A percentile compares a stretch with the other conserved stretches of the same genome.
phyloP scores from a whole-genome alignment of 2,329 filamentous ascomycete genomes.

The Lachnellula occidentalis region DNA sequence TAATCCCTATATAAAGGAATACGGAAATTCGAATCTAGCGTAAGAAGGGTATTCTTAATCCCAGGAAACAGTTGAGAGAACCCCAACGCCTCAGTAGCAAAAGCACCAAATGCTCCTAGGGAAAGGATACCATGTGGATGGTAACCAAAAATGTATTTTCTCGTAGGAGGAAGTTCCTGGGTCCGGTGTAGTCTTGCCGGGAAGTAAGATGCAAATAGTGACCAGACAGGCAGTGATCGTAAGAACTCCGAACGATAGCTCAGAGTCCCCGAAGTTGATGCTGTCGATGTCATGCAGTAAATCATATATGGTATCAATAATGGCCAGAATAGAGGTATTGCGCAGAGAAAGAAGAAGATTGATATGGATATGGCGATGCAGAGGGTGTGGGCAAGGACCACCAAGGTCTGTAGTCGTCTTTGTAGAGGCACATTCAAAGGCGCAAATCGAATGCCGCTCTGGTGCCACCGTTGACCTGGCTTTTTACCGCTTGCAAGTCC shows the following conservation, averaged over 20 bases:
- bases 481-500: slow-evolving; percentile 26
- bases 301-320: slow-evolving; percentile 70
- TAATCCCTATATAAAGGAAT: slow-evolving; percentile 94
- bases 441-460: slow-evolving; percentile 69
- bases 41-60: slow-evolving; percentile 89
- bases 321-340: slow-evolving; percentile 90
- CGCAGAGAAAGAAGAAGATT: slow-evolving; percentile 84
- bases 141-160: slow-evolving; percentile 96
- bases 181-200: slow-evolving; percentile 85
- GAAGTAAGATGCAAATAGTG: slow-evolving; percentile 86
- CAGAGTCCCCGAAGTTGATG: slow-evolving; percentile 69
- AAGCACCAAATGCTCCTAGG: slow-evolving; percentile 89
- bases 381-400: slow-evolving; percentile 69
- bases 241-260: slow-evolving; percentile 69
- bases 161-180: slow-evolving; percentile 66
- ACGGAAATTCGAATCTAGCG: slow-evolving; percentile 92
- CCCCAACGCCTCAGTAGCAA: slow-evolving; percentile 82
- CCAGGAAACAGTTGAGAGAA: slow-evolving; percentile 86
- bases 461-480: slow-evolving; percentile 31
- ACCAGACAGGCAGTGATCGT: slow-evolving; percentile 73
- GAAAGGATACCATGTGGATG: slow-evolving; percentile 97
- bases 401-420: slow-evolving; percentile 69
- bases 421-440: slow-evolving; percentile 69
- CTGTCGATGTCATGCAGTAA: slow-evolving; percentile 75
- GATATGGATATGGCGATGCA: slow-evolving; percentile 67